Evolutionary conservation across 148 eudicot species (phyloP), one percentile per base, ranked within the genome.

Genomic region (Rhododendron williamsianum): DNA sequence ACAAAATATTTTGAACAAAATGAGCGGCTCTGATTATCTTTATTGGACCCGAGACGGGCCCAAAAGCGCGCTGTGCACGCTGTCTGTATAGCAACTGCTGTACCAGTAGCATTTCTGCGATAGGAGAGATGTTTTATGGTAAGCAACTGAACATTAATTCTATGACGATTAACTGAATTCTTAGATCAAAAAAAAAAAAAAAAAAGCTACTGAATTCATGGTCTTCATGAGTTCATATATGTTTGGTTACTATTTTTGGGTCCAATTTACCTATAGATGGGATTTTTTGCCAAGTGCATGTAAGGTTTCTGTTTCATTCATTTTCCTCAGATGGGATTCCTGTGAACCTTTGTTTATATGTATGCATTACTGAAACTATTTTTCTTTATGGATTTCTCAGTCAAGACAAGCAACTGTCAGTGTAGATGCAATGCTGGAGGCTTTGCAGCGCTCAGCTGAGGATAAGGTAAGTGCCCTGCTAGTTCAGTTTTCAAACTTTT

Each of bases 381-480:
- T 81, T 81, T 54, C 33, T 81, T 9, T 33, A 7, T 81, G 51
- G 11, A 6, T 58, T 51, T 81, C 41, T 41, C 96, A 94, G 96
- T 93, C 98, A 43, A 91, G 98, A 71, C 99, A 97, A 83, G 98
- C 98, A 11, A 89, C 92, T 12, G 93, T 97, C 46, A 92, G 94
- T 83, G 91, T 94, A 45, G 99, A 97, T 85, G 92, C 88, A 8
- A 92, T 97, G 98, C 93, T 97, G 41, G 95, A 92, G 76, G 95
- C 92, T 58, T 88, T 94, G 87, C 95, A 95, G 86, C 91, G 90
- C 46, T 86, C 93, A 21, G 88, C 91, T 67, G 95, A 91, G 72
- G 86, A 86, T 15, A 89, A 92, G 92, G 96, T 92, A 87, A 45
- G 73, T 10, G 35, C 45, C 23, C 13, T 51, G n/a, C 27, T 67